Evolutionary conservation across 1,284 basidiomycete genomes (phyloP).

Genomic region (Apiotrichum montevideense): DNA sequence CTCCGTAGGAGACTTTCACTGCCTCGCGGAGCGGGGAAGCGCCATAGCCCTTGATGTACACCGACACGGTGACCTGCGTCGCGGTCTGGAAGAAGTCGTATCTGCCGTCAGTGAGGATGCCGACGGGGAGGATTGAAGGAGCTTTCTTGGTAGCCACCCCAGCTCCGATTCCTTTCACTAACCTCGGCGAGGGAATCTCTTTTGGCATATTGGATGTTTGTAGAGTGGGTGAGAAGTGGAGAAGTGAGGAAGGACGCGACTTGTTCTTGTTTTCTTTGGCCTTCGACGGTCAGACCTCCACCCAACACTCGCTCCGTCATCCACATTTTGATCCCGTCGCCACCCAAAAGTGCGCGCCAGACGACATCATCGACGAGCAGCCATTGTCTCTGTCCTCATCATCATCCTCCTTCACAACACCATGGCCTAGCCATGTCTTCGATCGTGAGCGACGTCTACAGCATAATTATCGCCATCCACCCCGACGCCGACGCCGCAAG

Average conservation of each 20-base stretch:
- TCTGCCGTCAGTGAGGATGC: slow-evolving; percentile 45
- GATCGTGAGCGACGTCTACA: slow-evolving; percentile 22
- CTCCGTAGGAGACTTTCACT: slow-evolving; percentile 54
- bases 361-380: background rate
- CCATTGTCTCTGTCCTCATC: background rate
- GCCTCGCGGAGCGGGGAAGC: slow-evolving; percentile 52
- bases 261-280: background rate
- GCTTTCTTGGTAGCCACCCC: no score
- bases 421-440: slow-evolving; percentile 4
- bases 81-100: slow-evolving; percentile 86
- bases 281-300: background rate
- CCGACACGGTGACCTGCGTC: slow-evolving; percentile 62
- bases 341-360: background rate
- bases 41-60: slow-evolving; percentile 66
- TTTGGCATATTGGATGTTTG: background rate
- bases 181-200: background rate
- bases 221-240: background rate
- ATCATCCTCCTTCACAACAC: background rate
- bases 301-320: background rate
- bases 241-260: no score
- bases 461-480: slow-evolving; percentile 32
- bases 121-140: no score
- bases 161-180: background rate
- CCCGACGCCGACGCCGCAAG: slow-evolving; percentile 9
- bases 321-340: slow-evolving; percentile 7